Evolutionary conservation across 129 eudicot genomes (phyloP), one percentile per base, ranked within the genome.

Genomic region (Glebionis coronaria): DNA sequence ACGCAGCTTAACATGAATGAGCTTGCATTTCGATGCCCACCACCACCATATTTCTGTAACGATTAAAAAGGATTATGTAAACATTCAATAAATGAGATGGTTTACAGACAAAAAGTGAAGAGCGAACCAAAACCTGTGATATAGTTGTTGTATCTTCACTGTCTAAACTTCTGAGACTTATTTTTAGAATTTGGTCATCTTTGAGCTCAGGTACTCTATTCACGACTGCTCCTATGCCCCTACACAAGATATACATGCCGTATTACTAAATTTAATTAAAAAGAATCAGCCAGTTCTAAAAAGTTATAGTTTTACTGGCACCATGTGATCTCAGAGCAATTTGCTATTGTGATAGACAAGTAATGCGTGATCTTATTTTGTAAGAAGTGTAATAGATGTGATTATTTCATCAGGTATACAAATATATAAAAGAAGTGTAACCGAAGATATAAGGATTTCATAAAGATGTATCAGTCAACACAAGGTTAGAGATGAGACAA

Each of bases 11-110:
- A 28, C 91, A 88, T 76, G 69, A 88, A 92, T 10, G 96, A 92
- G 72, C 96, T 92, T 7, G 98, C 98, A 78, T 84, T 88, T 55
- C 85, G 78, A 79, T 92, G 96, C 12, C 98, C 98, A 29, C 98
- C 98, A 21, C 96, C 98, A 55, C 98, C 91, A 56, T 75, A 84
- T 76, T 76, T 76, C 95, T 92, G 73, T 66, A 50, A 44, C 23
- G 0, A 72, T 31, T 9, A 19, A 44, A 57, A 74, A 25, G 15
- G 8, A 40, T 44, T 2, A n/a, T 6, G 12, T 21, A 20, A 18
- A 19, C 11, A 2, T 54, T 54, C 19, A 54, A 54, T 14, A 19
- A 54, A 18, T 9, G 1, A 31, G 38, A 31, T 31, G 38, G 38
- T 1, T 0, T 7, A 31, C 8, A 31, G 65, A 60, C 14, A 23